Conservation (phyloP, 306 rosid species). For the Acmispon strigosus region DNA sequence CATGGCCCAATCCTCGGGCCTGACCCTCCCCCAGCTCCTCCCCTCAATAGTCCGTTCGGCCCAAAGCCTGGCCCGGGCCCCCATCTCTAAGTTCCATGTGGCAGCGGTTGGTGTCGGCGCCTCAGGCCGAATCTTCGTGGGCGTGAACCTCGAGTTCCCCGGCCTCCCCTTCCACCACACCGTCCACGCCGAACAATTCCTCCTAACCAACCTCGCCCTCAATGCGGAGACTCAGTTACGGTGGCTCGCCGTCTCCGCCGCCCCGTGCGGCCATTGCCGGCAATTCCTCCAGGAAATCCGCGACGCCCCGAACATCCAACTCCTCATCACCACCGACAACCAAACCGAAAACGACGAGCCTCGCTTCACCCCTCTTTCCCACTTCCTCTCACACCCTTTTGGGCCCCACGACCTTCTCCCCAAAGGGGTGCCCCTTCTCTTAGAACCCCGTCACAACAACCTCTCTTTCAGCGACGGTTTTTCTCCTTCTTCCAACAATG, state of each 20-base stretch:
- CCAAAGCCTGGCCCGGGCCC: constrained; percentile 58
- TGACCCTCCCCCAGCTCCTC: constrained; percentile 41
- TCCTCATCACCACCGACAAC: constrained; percentile 50
- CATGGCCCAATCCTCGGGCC: constrained; percentile 32
- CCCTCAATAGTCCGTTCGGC: constrained; percentile 53
- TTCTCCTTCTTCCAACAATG: neutral
- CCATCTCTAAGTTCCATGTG: constrained; percentile 77
- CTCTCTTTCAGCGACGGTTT: constrained; percentile 9
- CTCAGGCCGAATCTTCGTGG: constrained; percentile 77
- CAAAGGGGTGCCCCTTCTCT: constrained; percentile 44
- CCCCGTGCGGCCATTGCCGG: constrained; percentile 97
- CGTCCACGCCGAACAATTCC: constrained; percentile 96
- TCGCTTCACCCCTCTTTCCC: constrained; percentile 38
- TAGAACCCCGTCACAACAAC: constrained; percentile 48
- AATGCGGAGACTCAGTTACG: constrained; percentile 48
- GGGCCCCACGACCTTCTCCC: constrained; percentile 77
- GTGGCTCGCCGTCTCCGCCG: constrained; percentile 68
- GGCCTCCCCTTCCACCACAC: constrained; percentile 85
- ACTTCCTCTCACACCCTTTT: constrained; percentile 60
- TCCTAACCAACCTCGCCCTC: constrained; percentile 58
- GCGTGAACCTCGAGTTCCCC: constrained; percentile 89
- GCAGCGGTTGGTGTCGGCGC: constrained; percentile 69
- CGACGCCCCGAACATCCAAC: constrained; percentile 41
- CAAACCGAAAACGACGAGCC: neutral
- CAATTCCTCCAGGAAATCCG: constrained; percentile 86